phyloP scores from a whole-genome alignment of 129 eudicot species.

The Centrapalus pauciflorus region DNA sequence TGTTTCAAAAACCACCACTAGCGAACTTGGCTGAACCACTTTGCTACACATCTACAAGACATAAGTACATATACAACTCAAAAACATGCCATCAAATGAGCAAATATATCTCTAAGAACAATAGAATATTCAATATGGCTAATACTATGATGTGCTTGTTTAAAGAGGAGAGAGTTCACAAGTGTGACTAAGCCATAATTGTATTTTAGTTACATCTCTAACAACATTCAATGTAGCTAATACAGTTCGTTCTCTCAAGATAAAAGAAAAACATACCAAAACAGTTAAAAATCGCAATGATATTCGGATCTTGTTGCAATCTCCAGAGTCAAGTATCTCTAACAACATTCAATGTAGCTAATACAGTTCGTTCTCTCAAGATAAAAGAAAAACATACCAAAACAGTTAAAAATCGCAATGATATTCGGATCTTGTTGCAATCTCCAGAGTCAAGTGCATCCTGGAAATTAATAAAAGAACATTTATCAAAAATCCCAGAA shows the following conservation, averaged over 20 bases:
- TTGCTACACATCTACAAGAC: slow-evolving; percentile 88
- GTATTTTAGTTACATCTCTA: background rate
- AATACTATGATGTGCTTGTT: too few relatives aligned
- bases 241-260: background rate
- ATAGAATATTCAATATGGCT: background rate
- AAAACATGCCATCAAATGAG: slow-evolving; percentile 2
- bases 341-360: slow-evolving; percentile 2
- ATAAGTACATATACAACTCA: slow-evolving; percentile 1
- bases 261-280: slow-evolving; percentile 33
- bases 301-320: slow-evolving; percentile 72
- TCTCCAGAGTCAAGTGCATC: slow-evolving; percentile 65
- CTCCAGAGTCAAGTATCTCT: slow-evolving; percentile 53
- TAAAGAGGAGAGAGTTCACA: background rate
- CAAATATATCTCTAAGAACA: background rate
- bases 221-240: background rate
- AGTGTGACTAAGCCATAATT: background rate
- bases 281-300: slow-evolving; percentile 81
- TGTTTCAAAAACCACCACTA: slow-evolving; percentile 80
- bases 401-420: slow-evolving; percentile 81
- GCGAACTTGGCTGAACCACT: slow-evolving; percentile 80
- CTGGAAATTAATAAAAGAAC: slow-evolving; percentile 31
- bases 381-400: slow-evolving; percentile 47
- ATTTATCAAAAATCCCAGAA: background rate
- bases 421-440: slow-evolving; percentile 70
- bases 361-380: background rate